Evolutionary conservation across 2,329 filamentous ascomycete genomes (phyloP), one percentile per base, ranked within the genome.

Genomic region (Colletotrichum aenigma): DNA sequence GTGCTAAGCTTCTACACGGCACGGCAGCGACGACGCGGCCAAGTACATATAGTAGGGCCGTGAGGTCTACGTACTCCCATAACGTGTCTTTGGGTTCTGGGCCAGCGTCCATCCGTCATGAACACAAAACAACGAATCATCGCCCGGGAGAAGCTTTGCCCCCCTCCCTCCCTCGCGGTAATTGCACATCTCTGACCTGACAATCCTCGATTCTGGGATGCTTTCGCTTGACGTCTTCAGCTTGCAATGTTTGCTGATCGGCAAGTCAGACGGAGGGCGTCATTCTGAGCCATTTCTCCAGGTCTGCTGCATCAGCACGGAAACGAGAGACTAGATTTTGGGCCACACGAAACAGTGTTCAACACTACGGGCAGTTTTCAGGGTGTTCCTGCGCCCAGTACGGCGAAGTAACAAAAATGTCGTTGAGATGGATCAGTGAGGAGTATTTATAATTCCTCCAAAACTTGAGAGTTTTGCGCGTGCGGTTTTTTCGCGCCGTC

Each of bases 111-210:
- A 38, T 32, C 64, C 70, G 70, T 75, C 58, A 75, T 73, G 30
- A 30, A 64, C 13, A 16, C 15, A 8, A 13, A 16, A 32, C 13
- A 62, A 30, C 70, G 64, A 73, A 69, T 73, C 70, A 75, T 30
- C 26, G 36, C 36, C 36, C 36, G 36, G 16, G 36, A 38, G 7
- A 38, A 8, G 36, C 16, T 18, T 38, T 38, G 36, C 43, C 13
- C 34, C 34, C 34, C 6, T 34, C 32, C 16, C 36, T 28, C 7
- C 16, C 18, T 3, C 16, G 38, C 69, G 73, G 64, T 64, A 73
- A 75, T 73, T 68, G 70, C 73, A 70, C 74, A 69, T 74, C 43
- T 73, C 69, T 72, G 69, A 38, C 56, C 62, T 70, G 66, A 48
- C 30, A 34, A 26, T 26, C 56, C 62, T 58, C 62, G 43, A 56